Base-by-base conservation (phyloP, 2,329 filamentous ascomycete genomes). In the Aspergillus ochraceus region DNA sequence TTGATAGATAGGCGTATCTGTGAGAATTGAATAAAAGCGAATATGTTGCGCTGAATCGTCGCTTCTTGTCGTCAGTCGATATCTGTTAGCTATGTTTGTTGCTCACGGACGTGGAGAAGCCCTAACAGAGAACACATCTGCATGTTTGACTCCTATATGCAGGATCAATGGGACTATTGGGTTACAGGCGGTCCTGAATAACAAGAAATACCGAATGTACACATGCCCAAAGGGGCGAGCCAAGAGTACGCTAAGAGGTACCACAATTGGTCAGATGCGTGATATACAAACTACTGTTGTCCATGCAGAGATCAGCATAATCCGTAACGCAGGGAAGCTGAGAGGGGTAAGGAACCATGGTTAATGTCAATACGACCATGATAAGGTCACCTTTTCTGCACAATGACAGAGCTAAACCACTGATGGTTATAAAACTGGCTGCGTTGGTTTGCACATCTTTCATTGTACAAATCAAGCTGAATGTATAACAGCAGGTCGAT, bases 131-230 rank as follows among this genome's bases (percentile, higher is more conserved):
- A n/a, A 42, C 4, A 6, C 5, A 12, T 42, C 36, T 42, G 36
- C 17, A 42, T 42, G 36, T n/a, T n/a, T 8, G 36, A 42, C 17
- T 5, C 6, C 6, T 8, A 42, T 17, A 42, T n/a, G 14, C 12
- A 42, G 5, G 36, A 6, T n/a, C 6, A n/a, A 3, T 6, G 14
- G n/a, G 26, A 17, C 17, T n/a, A 42, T 42, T 42, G 36, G 14
- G 6, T 2, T 2, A 17, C 2, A 0, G 2, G 17, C 0, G 14
- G 14, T 6, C 14, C 5, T 42, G 14, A 4, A 17, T 12, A n/a
- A 17, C 10, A 17, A 6, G 2, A 8, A 42, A 8, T 17, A 4
- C 6, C n/a, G 36, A n/a, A 42, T 42, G 12, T 42, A n/a, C 36
- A n/a, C 36, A 17, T 42, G 17, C 14, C 12, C 17, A 17, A n/a